phyloP scores from a whole-genome alignment of 805 yeast genomes.

The Zygoascus ofunaensis region DNA sequence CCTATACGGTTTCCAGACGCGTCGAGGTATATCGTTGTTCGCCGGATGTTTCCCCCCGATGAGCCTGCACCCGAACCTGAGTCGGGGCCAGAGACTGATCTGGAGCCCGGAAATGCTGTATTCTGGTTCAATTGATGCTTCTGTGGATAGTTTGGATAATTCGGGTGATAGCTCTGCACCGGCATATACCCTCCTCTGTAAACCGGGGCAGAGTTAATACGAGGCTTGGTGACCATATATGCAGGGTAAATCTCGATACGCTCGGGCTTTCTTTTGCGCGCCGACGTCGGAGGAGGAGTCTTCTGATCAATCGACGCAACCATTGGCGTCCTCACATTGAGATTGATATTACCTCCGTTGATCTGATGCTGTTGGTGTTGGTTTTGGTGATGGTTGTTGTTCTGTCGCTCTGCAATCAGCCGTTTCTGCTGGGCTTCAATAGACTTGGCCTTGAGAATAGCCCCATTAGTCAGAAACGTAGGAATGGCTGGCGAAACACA shows the following conservation, averaged over 20 bases:
- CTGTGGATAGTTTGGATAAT: no score
- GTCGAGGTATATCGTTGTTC: neutral
- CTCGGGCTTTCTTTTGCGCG: neutral
- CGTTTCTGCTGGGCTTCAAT: slow-evolving; percentile 24
- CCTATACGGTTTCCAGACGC: neutral
- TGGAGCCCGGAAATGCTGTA: neutral
- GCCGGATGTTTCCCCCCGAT: neutral
- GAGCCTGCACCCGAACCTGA: neutral
- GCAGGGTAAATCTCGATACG: neutral
- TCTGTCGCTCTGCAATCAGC: slow-evolving; percentile 20
- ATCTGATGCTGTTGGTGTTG: neutral
- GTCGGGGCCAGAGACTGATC: neutral
- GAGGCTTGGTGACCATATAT: neutral
- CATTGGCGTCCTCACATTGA: neutral
- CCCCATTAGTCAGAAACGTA: slow-evolving; percentile 19
- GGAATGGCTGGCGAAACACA: slow-evolving; percentile 26
- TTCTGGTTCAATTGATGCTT: no score
- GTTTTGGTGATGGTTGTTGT: neutral
- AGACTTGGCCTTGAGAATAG: slow-evolving; percentile 18
- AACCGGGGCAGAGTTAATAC: slow-evolving; percentile 1
- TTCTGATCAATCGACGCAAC: neutral
- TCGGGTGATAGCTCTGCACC: neutral
- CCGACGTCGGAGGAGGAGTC: neutral
- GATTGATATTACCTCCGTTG: slow-evolving; percentile 8
- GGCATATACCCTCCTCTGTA: neutral